Percentiles rank a stretch among this genome's conserved stretches.
Conservation (phyloP, 1,139 yeast species). For the Yamadazyma sp. region DNA sequence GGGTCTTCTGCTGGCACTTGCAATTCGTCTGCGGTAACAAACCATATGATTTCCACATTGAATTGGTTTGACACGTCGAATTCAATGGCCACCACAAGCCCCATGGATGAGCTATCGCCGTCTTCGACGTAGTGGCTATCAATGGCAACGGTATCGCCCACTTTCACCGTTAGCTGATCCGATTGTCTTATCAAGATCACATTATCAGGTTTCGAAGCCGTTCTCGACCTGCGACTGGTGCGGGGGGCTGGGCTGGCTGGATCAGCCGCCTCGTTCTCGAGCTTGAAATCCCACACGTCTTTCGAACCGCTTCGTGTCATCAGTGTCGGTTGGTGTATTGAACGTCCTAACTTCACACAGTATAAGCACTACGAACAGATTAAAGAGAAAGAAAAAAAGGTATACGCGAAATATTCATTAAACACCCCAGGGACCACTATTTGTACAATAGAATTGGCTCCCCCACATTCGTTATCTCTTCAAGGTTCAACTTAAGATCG, state of each 20-base stretch:
- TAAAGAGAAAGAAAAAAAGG: neutral
- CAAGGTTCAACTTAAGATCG: slow-evolving; percentile 79
- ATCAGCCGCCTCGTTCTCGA: neutral
- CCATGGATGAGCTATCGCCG: neutral
- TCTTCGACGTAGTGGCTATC: neutral
- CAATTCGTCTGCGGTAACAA: neutral
- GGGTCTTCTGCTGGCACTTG: neutral
- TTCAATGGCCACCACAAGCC: neutral
- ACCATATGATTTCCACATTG: neutral
- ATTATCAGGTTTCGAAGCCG: neutral
- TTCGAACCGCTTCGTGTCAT: neutral
- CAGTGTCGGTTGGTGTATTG: neutral
- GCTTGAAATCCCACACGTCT: neutral
- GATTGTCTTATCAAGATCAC: neutral
- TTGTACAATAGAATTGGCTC: slow-evolving; percentile 85
- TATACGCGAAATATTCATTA: slow-evolving; percentile 1
- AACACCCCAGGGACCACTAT: slow-evolving; percentile 9
- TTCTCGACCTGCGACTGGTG: neutral
- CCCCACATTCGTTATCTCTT: slow-evolving; percentile 80
- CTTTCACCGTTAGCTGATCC: neutral
- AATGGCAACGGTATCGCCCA: neutral
- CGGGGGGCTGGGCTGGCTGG: neutral
- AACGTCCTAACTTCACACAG: too few relatives aligned
- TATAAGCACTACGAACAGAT: too few relatives aligned
- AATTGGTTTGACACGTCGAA: neutral